Evolutionary conservation across 306 rosid species (phyloP).

Genomic region (Hippophae rhamnoides): DNA sequence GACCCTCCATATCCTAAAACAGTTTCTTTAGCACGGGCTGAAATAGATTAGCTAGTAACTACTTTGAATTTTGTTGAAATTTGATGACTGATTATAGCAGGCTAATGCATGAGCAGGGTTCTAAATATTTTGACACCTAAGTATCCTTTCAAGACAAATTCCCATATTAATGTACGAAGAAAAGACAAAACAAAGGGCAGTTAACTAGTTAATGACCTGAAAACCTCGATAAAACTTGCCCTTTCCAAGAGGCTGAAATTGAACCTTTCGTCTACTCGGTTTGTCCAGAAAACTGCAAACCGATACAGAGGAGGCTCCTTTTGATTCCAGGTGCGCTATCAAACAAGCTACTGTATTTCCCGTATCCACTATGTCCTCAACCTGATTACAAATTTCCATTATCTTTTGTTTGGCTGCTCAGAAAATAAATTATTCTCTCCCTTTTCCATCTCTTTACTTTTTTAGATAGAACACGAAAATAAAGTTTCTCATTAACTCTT

Average conservation of each 20-base stretch:
- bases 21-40: no score
- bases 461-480: not conserved
- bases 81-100: no score
- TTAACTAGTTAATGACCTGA: constrained; percentile 33
- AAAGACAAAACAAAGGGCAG: not conserved
- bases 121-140: no score
- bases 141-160: no score
- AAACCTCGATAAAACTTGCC: constrained; percentile 74
- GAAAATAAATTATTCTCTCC: no score
- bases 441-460: not conserved
- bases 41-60: no score
- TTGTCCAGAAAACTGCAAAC: constrained; percentile 83
- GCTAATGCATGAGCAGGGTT: no score
- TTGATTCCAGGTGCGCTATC: constrained; percentile 46
- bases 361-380: constrained; percentile 80
- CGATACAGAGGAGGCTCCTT: constrained; percentile 76
- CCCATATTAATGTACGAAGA: not conserved
- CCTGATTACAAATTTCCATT: constrained; percentile 21
- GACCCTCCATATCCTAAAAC: no score
- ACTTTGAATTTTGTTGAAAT: no score
- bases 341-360: constrained; percentile 56
- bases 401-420: not conserved
- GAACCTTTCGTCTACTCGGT: constrained; percentile 60
- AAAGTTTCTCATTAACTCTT: no score
- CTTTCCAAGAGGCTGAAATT: constrained; percentile 36